These are phyloP conservation scores for Tolypocladium sp. DNA, from an alignment of 2,329 filamentous ascomycete genomes.

Conservation along the genomic window DNA sequence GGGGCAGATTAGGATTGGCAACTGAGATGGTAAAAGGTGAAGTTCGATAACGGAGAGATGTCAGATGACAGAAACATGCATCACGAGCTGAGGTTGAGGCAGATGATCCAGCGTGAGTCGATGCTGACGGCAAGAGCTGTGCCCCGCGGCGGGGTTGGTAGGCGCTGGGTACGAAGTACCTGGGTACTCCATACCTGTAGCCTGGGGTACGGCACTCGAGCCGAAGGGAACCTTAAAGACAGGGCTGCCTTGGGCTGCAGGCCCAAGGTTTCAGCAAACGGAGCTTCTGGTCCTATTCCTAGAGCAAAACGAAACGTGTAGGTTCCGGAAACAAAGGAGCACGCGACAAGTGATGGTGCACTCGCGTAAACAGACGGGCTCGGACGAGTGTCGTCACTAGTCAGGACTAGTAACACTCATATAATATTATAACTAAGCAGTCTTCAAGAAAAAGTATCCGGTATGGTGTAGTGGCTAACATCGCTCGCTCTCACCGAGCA, in stretches of 20 bases:
- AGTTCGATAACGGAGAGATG: not conserved
- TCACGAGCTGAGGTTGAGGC: slow-evolving; percentile 11
- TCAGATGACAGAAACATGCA: slow-evolving; percentile 13
- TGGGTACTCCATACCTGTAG: not conserved
- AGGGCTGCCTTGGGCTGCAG: not conserved
- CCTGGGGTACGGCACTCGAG: not conserved
- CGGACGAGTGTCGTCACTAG: too few relatives aligned
- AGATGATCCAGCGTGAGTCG: slow-evolving; percentile 6
- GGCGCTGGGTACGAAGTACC: not conserved
- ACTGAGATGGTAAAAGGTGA: not conserved
- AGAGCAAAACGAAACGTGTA: not conserved
- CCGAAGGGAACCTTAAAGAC: not conserved
- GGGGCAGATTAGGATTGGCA: not conserved
- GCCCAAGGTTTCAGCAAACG: not conserved
- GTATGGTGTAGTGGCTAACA: slow-evolving; percentile 28
- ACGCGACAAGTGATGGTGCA: not conserved
- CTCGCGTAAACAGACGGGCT: too few relatives aligned
- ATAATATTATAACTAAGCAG: not conserved
- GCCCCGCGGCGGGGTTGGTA: slow-evolving; percentile 14
- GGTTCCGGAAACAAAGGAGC: not conserved
- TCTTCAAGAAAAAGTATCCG: slow-evolving; percentile 10
- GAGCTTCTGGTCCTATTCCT: too few relatives aligned
- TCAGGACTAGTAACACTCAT: not conserved
- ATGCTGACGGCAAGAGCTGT: slow-evolving; percentile 1
- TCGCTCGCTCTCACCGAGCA: slow-evolving; percentile 27